Percentiles rank a stretch among this genome's conserved stretches.
Evolutionary conservation across 2,329 filamentous ascomycete genomes (phyloP).

Genomic region (Colletotrichum agaves): DNA sequence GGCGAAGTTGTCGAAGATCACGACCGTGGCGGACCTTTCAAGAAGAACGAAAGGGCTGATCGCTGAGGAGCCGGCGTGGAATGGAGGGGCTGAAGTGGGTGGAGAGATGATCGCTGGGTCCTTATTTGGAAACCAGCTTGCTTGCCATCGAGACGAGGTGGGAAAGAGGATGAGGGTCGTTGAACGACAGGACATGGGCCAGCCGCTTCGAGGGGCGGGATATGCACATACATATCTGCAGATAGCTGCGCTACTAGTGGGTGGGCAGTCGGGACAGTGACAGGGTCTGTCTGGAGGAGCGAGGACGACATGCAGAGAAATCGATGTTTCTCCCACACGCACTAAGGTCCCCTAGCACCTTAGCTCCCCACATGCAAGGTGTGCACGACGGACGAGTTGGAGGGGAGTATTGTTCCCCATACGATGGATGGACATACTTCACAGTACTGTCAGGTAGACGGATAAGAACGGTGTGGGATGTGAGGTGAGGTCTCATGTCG

Average conservation of each 20-base stretch:
- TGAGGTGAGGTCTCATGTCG: conserved; percentile 36
- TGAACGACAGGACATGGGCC: conserved; percentile 29
- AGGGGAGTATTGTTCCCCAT: conserved; percentile 24
- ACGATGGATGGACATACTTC: conserved; percentile 24
- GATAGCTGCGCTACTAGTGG: conserved; percentile 35
- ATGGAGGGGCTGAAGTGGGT: conserved; percentile 37
- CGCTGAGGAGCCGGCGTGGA: conserved; percentile 26
- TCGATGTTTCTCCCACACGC: conserved; percentile 35
- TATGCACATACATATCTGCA: conserved; percentile 38
- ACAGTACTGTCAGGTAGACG: too few relatives aligned
- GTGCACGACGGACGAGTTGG: conserved; percentile 23
- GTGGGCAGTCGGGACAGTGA: conserved; percentile 26
- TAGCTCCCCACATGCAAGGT: conserved; percentile 37
- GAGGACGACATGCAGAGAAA: conserved; percentile 31
- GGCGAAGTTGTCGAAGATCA: conserved; percentile 19
- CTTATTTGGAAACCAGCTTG: conserved; percentile 36
- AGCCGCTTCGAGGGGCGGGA: conserved; percentile 33
- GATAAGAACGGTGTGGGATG: conserved; percentile 34
- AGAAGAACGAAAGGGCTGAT: conserved; percentile 33
- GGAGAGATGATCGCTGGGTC: conserved; percentile 35
- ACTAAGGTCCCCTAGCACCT: conserved; percentile 35
- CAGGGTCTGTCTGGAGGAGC: conserved; percentile 23
- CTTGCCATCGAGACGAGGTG: conserved; percentile 28
- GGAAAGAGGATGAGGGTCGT: conserved; percentile 29
- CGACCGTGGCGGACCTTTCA: conserved; percentile 20